A percentile compares a stretch with the other conserved stretches of the same genome.
Evolutionary conservation across 225 moss, liverwort and hornwort species (phyloP).

Genomic region (Marchantia paleacea): DNA sequence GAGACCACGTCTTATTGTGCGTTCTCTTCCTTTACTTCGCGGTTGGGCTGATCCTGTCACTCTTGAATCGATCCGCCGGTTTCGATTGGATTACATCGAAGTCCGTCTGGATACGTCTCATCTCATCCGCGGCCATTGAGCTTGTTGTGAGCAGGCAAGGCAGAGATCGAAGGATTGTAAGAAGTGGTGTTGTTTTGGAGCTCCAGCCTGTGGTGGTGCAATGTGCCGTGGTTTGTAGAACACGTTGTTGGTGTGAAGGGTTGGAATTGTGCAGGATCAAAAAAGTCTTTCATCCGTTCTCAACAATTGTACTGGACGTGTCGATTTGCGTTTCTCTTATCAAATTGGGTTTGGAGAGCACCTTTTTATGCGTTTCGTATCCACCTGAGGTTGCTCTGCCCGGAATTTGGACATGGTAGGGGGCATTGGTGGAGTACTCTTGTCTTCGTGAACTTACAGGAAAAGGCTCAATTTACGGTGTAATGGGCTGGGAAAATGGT

Average conservation of each 20-base stretch:
- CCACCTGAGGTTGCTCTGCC: neutral
- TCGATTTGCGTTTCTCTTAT: neutral
- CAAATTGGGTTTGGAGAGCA: neutral
- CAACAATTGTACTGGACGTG: neutral
- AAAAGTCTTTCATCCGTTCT: neutral
- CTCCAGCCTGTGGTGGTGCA: neutral
- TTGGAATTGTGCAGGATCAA: neutral
- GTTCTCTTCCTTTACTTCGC: neutral
- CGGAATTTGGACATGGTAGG: conserved; percentile 7
- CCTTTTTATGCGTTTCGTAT: neutral
- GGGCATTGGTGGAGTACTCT: conserved; percentile 1
- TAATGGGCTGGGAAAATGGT: conserved; percentile 47
- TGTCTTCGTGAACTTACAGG: neutral
- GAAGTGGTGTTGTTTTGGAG: neutral
- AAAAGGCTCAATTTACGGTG: conserved; percentile 4
- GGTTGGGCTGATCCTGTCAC: neutral
- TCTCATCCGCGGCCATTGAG: neutral
- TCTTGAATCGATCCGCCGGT: neutral
- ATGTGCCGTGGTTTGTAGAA: neutral
- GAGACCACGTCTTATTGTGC: neutral
- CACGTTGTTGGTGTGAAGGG: neutral
- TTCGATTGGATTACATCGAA: neutral
- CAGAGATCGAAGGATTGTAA: neutral
- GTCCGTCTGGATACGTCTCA: neutral
- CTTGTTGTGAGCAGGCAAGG: neutral